Conservation (phyloP, 441 rosid species). For the Euphorbia schlechtendalii region DNA sequence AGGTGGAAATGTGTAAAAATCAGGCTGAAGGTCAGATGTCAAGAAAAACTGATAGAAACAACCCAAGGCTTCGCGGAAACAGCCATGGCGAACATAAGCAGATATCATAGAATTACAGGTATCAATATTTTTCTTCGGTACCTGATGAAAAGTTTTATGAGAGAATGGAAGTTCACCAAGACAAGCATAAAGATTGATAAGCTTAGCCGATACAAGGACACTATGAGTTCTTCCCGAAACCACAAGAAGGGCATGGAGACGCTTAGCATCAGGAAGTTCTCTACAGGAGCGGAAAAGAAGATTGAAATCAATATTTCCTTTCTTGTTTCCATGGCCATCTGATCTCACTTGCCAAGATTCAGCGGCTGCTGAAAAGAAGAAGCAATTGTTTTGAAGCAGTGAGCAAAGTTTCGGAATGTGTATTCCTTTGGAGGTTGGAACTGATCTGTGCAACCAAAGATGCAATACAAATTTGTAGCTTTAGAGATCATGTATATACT, state of each 20-base stretch:
- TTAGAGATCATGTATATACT: neutral
- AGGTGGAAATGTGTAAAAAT: conserved; percentile 75
- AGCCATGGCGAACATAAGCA: conserved; percentile 43
- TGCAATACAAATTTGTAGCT: neutral
- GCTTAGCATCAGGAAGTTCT: conserved; percentile 35
- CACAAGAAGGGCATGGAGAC: conserved; percentile 47
- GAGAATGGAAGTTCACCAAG: conserved; percentile 41
- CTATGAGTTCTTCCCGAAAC: conserved; percentile 40
- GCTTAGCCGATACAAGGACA: conserved; percentile 38
- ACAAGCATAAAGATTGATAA: conserved; percentile 54
- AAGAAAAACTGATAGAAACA: conserved; percentile 41
- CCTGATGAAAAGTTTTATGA: conserved; percentile 38
- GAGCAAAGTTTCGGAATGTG: conserved; percentile 19
- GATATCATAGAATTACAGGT: conserved; percentile 77
- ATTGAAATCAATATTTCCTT: conserved; percentile 34
- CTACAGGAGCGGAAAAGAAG: conserved; percentile 43
- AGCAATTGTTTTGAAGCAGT: conserved; percentile 7
- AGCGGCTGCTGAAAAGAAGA: conserved; percentile 24
- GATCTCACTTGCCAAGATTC: conserved; percentile 23
- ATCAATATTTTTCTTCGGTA: conserved; percentile 41
- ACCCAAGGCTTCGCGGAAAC: conserved; percentile 36
- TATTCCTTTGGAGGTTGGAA: conserved; percentile 24
- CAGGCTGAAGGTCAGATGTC: conserved; percentile 58
- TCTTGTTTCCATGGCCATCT: conserved; percentile 13
- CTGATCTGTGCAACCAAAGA: conserved; percentile 23